These are phyloP conservation scores for Pythium chondricola DNA, from an alignment of 352 stramenopile species.

Conservation along the genomic window DNA sequence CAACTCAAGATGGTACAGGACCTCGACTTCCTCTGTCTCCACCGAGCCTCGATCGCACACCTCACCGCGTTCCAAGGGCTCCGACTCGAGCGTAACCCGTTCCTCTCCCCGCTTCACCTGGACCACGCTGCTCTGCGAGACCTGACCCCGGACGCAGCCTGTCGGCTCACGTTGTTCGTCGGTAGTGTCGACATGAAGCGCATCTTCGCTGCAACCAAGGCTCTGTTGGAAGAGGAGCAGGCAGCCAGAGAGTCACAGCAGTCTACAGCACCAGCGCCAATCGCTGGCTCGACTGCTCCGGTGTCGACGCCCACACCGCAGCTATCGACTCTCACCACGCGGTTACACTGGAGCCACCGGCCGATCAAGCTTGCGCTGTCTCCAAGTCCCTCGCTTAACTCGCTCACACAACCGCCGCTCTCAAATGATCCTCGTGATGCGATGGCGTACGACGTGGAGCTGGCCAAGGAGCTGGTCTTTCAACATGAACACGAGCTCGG, in stretches of 20 bases:
- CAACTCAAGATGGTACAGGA: slow-evolving; percentile 73
- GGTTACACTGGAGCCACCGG: slow-evolving; percentile 42
- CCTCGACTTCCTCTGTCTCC: slow-evolving; percentile 43
- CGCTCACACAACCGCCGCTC: neutral
- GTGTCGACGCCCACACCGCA: neutral
- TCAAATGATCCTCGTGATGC: slow-evolving; percentile 15
- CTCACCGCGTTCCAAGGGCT: slow-evolving; percentile 39
- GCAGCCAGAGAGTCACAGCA: slow-evolving; percentile 8
- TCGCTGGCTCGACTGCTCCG: too few species aligned
- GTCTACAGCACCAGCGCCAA: too few species aligned
- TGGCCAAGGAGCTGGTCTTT: slow-evolving; percentile 51
- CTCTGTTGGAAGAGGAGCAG: slow-evolving; percentile 39
- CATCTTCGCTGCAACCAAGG: slow-evolving; percentile 43
- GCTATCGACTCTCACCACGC: slow-evolving; percentile 5
- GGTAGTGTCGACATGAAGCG: slow-evolving; percentile 50
- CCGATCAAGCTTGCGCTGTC: slow-evolving; percentile 13
- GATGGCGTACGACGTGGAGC: slow-evolving; percentile 41
- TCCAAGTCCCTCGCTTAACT: neutral
- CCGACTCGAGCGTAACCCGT: slow-evolving; percentile 58
- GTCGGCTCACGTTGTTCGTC: slow-evolving; percentile 34
- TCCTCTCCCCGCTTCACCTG: slow-evolving; percentile 49
- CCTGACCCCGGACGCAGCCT: slow-evolving; percentile 14
- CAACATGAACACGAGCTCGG: slow-evolving; percentile 59
- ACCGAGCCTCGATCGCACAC: slow-evolving; percentile 15
- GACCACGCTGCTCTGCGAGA: slow-evolving; percentile 48